Evolutionary conservation across 768 basidiomycete genomes (phyloP), one percentile per base, ranked within the genome.

Genomic region (Russula sp.): DNA sequence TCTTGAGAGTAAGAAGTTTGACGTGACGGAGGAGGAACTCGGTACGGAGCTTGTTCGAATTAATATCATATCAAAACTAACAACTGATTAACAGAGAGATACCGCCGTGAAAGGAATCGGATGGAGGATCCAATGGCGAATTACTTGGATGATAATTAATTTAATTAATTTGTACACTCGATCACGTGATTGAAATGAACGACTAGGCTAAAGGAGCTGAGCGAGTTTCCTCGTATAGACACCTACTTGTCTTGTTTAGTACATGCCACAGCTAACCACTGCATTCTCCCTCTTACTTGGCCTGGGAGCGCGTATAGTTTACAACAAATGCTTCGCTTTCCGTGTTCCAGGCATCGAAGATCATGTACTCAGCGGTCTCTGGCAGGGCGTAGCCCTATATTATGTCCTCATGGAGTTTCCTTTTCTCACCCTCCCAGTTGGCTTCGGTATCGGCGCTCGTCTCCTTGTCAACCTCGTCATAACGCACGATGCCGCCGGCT

Each of bases 41-140:
- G 89, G 89, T 89, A 71, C 63, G 84, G 77, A 13, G 40, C 61
- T 59, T 42, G 35, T 59, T 62, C 57, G 51, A 42, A 2, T 66
- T 32, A 31, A 4, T 62, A 32, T 37, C 57, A 56, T 10, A 42
- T 57, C 44, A 48, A 50, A 72, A 16, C 64, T 71, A 69, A 54
- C 61, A 13, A 63, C 31, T 20, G 37, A 50, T 68, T 73, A n/a
- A 65, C 78, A 91, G 93, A 97, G 87, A 91, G 89, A n/a, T 97
- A 95, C 74, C 83, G 94, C 62, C 86, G 93, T 83, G 80, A 73
- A 34, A 82, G 81, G 67, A 82, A 84, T 56, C 84, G 86, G 75
- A 77, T 80, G 53, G 91, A 94, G 62, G 94, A 97, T 74, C 94
- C 94, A 4, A 97, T 97, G 94, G 89, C 90, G 45, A 91, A 90